Percentiles rank a stretch among this genome's conserved stretches.
phyloP scores from a whole-genome alignment of 495 filamentous ascomycete species.

The Glarea lozoyensis region DNA sequence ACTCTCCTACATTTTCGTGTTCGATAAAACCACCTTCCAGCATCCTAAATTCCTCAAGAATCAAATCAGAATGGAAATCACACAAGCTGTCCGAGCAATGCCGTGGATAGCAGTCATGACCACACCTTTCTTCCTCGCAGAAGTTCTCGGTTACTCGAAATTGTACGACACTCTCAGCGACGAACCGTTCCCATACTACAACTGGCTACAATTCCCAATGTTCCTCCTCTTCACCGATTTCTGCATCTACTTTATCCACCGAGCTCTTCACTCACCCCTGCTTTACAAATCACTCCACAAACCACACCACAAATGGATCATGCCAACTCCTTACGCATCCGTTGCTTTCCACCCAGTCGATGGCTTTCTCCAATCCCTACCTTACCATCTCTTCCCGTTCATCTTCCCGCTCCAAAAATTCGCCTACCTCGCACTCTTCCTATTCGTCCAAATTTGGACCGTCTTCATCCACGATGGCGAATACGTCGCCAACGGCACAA shows the following conservation, averaged over 20 bases:
- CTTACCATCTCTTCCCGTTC: slow-evolving; percentile 92
- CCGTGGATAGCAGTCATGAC: slow-evolving; percentile 82
- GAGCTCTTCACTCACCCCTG: slow-evolving; percentile 72
- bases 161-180: slow-evolving; percentile 72
- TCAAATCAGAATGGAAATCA: slow-evolving; percentile 81
- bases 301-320: slow-evolving; percentile 99
- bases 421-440: slow-evolving; percentile 76
- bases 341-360: slow-evolving; percentile 95
- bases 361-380: slow-evolving; percentile 84
- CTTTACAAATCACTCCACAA: slow-evolving; percentile 91
- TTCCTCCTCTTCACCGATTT: slow-evolving; percentile 92
- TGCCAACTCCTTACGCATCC: slow-evolving; percentile 88
- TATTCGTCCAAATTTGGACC: slow-evolving; percentile 95
- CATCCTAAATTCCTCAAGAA: slow-evolving; percentile 96
- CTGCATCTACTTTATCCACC: slow-evolving; percentile 92
- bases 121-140: slow-evolving; percentile 69
- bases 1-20: slow-evolving; percentile 84
- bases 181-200: slow-evolving; percentile 68
- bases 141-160: slow-evolving; percentile 78
- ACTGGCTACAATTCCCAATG: slow-evolving; percentile 78
- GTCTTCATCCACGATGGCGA: slow-evolving; percentile 97
- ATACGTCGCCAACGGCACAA: slow-evolving; percentile 77
- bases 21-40: slow-evolving; percentile 80
- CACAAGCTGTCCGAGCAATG: slow-evolving; percentile 63
- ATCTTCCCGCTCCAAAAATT: slow-evolving; percentile 89